Evolutionary conservation across 495 filamentous ascomycete species (phyloP).

Genomic region (Xylaria palmicola): DNA sequence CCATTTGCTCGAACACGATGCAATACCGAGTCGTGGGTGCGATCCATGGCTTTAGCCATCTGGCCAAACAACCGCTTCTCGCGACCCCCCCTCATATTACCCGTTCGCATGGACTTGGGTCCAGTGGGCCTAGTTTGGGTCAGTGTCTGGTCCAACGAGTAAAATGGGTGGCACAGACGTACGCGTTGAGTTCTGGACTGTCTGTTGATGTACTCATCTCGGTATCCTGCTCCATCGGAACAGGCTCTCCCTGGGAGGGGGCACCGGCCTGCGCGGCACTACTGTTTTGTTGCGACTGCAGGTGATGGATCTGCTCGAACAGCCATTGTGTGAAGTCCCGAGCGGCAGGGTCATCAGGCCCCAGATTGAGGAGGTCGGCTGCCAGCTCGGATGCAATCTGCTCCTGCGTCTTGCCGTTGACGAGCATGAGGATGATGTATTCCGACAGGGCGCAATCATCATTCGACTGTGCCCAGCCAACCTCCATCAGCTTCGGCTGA

Average conservation of each 20-base stretch:
- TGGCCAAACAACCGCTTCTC: constrained; percentile 84
- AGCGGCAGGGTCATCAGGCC: constrained; percentile 77
- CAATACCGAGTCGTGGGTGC: constrained; percentile 67
- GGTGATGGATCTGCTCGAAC: constrained; percentile 73
- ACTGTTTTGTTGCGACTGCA: constrained; percentile 64
- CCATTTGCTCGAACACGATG: constrained; percentile 79
- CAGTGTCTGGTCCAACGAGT: constrained; percentile 23
- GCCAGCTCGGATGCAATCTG: constrained; percentile 87
- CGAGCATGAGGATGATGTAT: constrained; percentile 95
- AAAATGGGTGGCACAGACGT: constrained; percentile 40
- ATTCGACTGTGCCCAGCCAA: constrained; percentile 82
- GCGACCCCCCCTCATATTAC: constrained; percentile 46
- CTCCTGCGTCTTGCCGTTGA: constrained; percentile 86
- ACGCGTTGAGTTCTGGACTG: constrained; percentile 63
- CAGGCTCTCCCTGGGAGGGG: constrained; percentile 22
- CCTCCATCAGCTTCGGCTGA: constrained; percentile 91
- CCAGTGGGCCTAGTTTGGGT: constrained; percentile 73
- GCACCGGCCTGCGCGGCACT: constrained; percentile 20
- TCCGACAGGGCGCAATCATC: constrained; percentile 85
- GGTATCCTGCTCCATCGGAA: constrained; percentile 50
- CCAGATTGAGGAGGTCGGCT: constrained; percentile 80
- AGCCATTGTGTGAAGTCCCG: constrained; percentile 87
- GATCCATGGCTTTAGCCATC: constrained; percentile 82
- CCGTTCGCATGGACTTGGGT: constrained; percentile 91
- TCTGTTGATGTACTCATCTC: constrained; percentile 60